Evolutionary conservation across 1,284 basidiomycete species (phyloP).

Genomic region (Hypsizygus ulmarius): DNA sequence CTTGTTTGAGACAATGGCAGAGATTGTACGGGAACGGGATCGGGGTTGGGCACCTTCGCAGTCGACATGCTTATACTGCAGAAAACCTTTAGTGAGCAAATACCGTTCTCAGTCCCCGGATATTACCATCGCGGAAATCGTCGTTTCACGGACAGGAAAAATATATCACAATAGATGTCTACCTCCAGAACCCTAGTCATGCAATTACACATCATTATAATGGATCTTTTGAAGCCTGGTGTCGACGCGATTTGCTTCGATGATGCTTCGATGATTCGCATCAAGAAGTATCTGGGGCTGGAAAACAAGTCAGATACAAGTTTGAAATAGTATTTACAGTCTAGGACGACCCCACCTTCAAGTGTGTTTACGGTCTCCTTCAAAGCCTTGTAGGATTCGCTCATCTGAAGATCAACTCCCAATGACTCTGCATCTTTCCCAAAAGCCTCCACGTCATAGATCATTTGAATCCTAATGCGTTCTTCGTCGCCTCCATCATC

Average conservation of each 20-base stretch:
- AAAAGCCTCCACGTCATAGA: constrained; percentile 81
- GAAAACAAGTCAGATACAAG: background rate
- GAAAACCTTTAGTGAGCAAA: constrained; percentile 35
- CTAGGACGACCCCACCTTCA: constrained; percentile 33
- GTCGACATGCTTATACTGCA: constrained; percentile 46
- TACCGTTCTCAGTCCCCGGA: background rate
- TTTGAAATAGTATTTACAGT: background rate
- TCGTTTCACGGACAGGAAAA: constrained; percentile 59
- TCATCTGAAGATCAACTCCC: constrained; percentile 59
- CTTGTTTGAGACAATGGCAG: constrained; percentile 71
- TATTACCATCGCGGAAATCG: constrained; percentile 31
- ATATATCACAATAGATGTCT: constrained; percentile 57
- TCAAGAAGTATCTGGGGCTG: background rate
- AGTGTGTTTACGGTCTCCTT: constrained; percentile 56
- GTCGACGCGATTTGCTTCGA: constrained; percentile 1
- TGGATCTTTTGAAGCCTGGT: background rate
- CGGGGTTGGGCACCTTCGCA: constrained; percentile 51
- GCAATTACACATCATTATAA: background rate
- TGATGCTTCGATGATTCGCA: constrained; percentile 1
- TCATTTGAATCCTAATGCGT: constrained; percentile 82
- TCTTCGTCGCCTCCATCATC: constrained; percentile 77
- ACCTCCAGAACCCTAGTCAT: constrained; percentile 18
- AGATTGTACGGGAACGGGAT: constrained; percentile 46
- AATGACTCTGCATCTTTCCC: constrained; percentile 71
- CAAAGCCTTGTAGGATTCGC: constrained; percentile 56